These are phyloP conservation scores for Euryodendron excelsum DNA, from an alignment of 148 eudicot genomes.

Conservation along the genomic window DNA sequence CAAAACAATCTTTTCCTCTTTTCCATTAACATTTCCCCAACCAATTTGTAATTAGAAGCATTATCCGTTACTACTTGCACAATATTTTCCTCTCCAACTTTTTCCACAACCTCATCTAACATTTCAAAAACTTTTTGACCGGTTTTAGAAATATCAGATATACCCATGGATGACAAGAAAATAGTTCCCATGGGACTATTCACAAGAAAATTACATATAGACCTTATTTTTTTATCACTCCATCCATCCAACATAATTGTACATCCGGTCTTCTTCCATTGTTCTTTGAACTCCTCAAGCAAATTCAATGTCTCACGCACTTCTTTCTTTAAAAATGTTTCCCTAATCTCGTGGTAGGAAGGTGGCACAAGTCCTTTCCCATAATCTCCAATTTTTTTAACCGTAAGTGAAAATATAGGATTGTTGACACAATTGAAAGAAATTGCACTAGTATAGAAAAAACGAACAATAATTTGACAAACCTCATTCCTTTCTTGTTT, in stretches of 20 bases:
- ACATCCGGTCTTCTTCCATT: constrained; percentile 9
- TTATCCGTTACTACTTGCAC: constrained; percentile 6
- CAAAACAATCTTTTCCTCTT: constrained; percentile 11
- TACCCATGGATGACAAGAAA: constrained; percentile 6
- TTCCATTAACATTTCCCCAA: neutral
- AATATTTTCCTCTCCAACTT: constrained; percentile 3
- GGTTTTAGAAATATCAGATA: constrained; percentile 8
- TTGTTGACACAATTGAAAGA: constrained; percentile 7
- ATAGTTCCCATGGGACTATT: neutral
- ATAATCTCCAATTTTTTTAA: neutral
- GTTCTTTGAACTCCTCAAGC: neutral
- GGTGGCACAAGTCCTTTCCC: neutral
- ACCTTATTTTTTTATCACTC: neutral
- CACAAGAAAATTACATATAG: constrained; percentile 13
- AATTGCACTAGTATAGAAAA: constrained; percentile 6
- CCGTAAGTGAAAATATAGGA: neutral
- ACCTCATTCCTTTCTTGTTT: neutral
- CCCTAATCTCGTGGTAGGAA: constrained; percentile 6
- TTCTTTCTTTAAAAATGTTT: neutral
- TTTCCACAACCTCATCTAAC: neutral
- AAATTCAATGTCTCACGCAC: neutral
- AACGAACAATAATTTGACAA: neutral
- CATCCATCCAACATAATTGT: constrained; percentile 16
- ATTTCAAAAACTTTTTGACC: neutral
- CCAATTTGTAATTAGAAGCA: neutral